A percentile compares a stretch with the other conserved stretches of the same genome.
Conservation (phyloP, 768 basidiomycete genomes). For the Fomitopsis pulvina region DNA sequence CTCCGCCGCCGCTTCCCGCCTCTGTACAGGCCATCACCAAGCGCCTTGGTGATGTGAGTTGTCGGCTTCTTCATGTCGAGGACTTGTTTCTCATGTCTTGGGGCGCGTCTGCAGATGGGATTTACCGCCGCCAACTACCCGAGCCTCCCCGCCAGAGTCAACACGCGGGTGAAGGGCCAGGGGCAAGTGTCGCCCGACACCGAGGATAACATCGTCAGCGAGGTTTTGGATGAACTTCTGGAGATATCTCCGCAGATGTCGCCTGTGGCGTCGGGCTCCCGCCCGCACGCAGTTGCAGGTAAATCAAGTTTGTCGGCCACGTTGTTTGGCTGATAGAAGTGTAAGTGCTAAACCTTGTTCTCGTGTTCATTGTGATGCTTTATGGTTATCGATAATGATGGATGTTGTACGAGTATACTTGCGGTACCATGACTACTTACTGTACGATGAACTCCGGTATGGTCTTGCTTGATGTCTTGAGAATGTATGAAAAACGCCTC, state of each 20-base stretch:
- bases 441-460: too few relatives aligned
- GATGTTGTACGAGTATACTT: too few relatives aligned
- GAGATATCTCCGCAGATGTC: constrained; percentile 5
- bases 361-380: too few relatives aligned
- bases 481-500: too few relatives aligned
- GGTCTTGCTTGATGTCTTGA: too few relatives aligned
- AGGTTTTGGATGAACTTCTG: constrained; percentile 23
- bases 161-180: constrained; percentile 11
- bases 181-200: constrained; percentile 11
- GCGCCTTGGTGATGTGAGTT: constrained; percentile 60
- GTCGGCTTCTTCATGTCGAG: neutral
- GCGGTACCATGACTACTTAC: too few relatives aligned
- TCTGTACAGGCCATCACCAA: constrained; percentile 40
- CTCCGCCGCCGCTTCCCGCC: constrained; percentile 30
- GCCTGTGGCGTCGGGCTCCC: constrained; percentile 9
- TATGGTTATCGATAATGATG: too few relatives aligned
- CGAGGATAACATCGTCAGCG: constrained; percentile 21
- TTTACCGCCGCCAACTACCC: constrained; percentile 56
- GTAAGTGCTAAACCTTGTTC: too few relatives aligned
- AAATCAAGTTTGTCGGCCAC: neutral
- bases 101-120: constrained; percentile 50
- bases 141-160: constrained; percentile 43
- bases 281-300: neutral
- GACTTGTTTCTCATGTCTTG: neutral
- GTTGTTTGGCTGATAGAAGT: neutral